Conservation (phyloP, 805 yeast species). For the Yamadazyma takamatsuzukensis region DNA sequence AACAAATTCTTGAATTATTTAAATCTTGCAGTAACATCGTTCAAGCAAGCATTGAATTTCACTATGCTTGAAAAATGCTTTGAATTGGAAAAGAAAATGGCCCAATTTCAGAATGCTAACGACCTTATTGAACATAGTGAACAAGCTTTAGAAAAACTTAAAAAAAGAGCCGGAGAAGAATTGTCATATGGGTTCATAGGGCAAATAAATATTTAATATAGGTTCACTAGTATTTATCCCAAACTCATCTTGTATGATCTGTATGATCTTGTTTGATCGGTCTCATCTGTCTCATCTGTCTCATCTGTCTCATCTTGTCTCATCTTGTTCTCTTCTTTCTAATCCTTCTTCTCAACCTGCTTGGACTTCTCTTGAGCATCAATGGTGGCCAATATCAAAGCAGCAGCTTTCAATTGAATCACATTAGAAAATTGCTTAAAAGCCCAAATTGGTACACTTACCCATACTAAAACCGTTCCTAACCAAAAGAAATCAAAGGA, state of each 20-base stretch:
- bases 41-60: slow-evolving; percentile 34
- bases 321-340: too few species aligned
- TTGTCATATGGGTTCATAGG: slow-evolving; percentile 18
- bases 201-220: slow-evolving; percentile 1
- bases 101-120: slow-evolving; percentile 22
- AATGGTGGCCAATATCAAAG: slow-evolving; percentile 67
- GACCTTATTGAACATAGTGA: slow-evolving; percentile 30
- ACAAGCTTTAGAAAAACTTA: slow-evolving; percentile 23
- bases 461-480: slow-evolving; percentile 54
- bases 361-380: slow-evolving; percentile 54
- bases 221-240: too few species aligned
- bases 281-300: too few species aligned
- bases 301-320: too few species aligned
- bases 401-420: slow-evolving; percentile 85
- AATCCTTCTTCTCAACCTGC: background rate
- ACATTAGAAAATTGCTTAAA: slow-evolving; percentile 90
- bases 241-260: too few species aligned
- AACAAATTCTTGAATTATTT: slow-evolving; percentile 34
- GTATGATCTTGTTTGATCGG: too few species aligned
- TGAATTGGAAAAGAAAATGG: slow-evolving; percentile 35
- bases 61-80: slow-evolving; percentile 39
- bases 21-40: slow-evolving; percentile 43
- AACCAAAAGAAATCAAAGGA: slow-evolving; percentile 60
- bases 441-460: slow-evolving; percentile 80
- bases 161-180: slow-evolving; percentile 26